Percentiles rank a stretch among this genome's conserved stretches.
phyloP scores from a whole-genome alignment of 208 protist genomes.

The Trypanosoma boissoni region DNA sequence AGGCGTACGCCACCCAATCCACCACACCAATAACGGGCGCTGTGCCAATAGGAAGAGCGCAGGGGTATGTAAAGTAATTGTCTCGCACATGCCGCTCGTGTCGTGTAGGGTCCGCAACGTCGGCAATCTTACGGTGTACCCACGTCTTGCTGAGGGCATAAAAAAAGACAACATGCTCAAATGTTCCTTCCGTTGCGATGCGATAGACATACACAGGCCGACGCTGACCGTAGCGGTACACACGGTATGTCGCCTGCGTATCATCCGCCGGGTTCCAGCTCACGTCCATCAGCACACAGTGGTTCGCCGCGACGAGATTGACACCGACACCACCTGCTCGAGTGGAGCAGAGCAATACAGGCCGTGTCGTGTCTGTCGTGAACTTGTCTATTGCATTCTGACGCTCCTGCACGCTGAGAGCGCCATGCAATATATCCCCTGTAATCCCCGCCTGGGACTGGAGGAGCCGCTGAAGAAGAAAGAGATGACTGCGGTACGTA shows the following conservation, averaged over 20 bases:
- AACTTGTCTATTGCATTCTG: constrained; percentile 63
- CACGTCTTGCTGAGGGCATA: constrained; percentile 84
- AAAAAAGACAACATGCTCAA: constrained; percentile 92
- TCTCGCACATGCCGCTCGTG: constrained; percentile 68
- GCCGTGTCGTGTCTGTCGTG: constrained; percentile 26
- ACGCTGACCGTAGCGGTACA: constrained; percentile 93
- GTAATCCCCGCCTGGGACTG: constrained; percentile 21
- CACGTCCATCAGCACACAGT: constrained; percentile 95
- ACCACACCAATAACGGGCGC: too few species aligned
- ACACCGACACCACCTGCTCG: constrained; percentile 92
- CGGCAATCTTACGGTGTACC: constrained; percentile 83
- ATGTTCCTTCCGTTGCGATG: constrained; percentile 87
- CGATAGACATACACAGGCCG: constrained; percentile 91
- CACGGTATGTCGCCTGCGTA: constrained; percentile 91
- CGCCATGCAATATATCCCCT: constrained; percentile 47
- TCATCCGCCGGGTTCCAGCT: constrained; percentile 91
- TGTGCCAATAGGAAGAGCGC: constrained; percentile 40
- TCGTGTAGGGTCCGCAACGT: constrained; percentile 67
- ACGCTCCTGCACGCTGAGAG: constrained; percentile 34
- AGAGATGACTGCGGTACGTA: constrained; percentile 58
- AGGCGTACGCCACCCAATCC: constrained; percentile 23
- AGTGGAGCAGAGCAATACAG: constrained; percentile 91
- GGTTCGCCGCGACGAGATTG: constrained; percentile 90
- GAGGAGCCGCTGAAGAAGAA: constrained; percentile 44
- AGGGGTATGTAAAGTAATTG: constrained; percentile 79